phyloP scores from a whole-genome alignment of 352 stramenopile species.

The Pythium dissimile region DNA sequence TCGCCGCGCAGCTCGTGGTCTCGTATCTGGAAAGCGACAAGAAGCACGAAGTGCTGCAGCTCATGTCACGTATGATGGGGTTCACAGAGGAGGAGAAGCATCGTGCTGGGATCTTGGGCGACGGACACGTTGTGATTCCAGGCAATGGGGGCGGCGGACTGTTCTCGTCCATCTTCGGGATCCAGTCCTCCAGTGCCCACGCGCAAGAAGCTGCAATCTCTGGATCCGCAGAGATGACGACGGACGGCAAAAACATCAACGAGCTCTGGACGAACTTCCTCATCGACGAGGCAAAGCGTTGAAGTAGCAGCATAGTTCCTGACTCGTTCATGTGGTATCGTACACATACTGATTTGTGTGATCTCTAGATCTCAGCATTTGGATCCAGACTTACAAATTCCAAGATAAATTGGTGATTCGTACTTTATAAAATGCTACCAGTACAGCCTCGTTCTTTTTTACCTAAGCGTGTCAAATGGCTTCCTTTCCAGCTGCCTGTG shows the following conservation, averaged over 20 bases:
- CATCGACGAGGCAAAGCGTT: slow-evolving; percentile 43
- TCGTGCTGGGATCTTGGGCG: slow-evolving; percentile 39
- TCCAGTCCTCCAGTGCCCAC: slow-evolving; percentile 9
- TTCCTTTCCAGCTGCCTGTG: slow-evolving; percentile 21
- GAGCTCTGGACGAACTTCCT: slow-evolving; percentile 74
- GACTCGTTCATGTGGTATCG: not conserved
- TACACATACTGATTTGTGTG: not conserved
- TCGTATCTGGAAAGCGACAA: slow-evolving; percentile 71
- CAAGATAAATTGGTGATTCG: slow-evolving; percentile 1
- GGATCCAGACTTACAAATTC: slow-evolving; percentile 1
- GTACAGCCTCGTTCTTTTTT: slow-evolving; percentile 4
- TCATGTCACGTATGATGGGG: slow-evolving; percentile 75
- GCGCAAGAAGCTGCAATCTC: not conserved
- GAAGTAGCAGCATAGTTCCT: not conserved
- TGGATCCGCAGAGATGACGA: slow-evolving; percentile 29
- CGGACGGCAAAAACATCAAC: slow-evolving; percentile 67
- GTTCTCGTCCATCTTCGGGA: slow-evolving; percentile 61
- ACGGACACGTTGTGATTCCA: slow-evolving; percentile 35
- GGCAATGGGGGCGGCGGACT: slow-evolving; percentile 61
- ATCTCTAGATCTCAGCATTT: not conserved
- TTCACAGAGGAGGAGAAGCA: slow-evolving; percentile 72
- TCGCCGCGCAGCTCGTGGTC: slow-evolving; percentile 71
- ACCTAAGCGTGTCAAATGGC: slow-evolving; percentile 20
- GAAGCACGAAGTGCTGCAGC: slow-evolving; percentile 62
- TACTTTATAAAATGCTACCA: slow-evolving; percentile 4